These are phyloP conservation scores for Fusarium sp. DNA, from an alignment of 2,329 filamentous ascomycete species.

Conservation along the genomic window DNA sequence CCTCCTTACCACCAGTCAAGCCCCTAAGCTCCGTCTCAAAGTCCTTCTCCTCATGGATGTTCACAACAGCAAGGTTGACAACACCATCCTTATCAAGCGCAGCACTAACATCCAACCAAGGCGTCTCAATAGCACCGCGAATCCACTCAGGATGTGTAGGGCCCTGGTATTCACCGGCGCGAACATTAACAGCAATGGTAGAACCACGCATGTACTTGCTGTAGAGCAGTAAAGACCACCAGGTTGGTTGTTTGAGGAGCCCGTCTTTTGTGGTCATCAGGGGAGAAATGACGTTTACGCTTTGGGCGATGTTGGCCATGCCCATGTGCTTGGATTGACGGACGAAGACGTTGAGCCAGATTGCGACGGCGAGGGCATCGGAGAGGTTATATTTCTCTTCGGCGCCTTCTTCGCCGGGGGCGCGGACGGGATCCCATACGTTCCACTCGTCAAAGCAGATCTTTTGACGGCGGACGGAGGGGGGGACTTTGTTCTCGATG, in stretches of 20 bases:
- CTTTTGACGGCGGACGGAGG: slow-evolving; percentile 69
- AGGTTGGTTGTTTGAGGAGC: slow-evolving; percentile 77
- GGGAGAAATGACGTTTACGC: slow-evolving; percentile 81
- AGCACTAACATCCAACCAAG: slow-evolving; percentile 77
- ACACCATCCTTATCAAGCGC: slow-evolving; percentile 67
- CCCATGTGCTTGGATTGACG: slow-evolving; percentile 77
- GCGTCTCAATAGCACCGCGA: slow-evolving; percentile 72
- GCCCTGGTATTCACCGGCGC: slow-evolving; percentile 72
- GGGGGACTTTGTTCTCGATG: slow-evolving; percentile 73
- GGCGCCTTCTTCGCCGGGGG: slow-evolving; percentile 76
- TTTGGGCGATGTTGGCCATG: slow-evolving; percentile 84
- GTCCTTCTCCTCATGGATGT: slow-evolving; percentile 71
- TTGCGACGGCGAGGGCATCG: slow-evolving; percentile 78
- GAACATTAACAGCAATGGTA: slow-evolving; percentile 74
- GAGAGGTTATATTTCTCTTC: slow-evolving; percentile 81
- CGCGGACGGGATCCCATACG: slow-evolving; percentile 80
- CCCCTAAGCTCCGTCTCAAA: slow-evolving; percentile 72
- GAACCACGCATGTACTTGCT: slow-evolving; percentile 74
- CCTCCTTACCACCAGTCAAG: slow-evolving; percentile 53
- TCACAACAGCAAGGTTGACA: slow-evolving; percentile 77
- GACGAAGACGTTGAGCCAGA: slow-evolving; percentile 82
- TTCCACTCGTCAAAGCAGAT: slow-evolving; percentile 92
- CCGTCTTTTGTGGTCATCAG: slow-evolving; percentile 76
- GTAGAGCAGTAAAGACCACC: slow-evolving; percentile 76
- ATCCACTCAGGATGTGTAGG: slow-evolving; percentile 75